phyloP scores from a whole-genome alignment of 2,329 filamentous ascomycete genomes.

The Fusarium sp. region DNA sequence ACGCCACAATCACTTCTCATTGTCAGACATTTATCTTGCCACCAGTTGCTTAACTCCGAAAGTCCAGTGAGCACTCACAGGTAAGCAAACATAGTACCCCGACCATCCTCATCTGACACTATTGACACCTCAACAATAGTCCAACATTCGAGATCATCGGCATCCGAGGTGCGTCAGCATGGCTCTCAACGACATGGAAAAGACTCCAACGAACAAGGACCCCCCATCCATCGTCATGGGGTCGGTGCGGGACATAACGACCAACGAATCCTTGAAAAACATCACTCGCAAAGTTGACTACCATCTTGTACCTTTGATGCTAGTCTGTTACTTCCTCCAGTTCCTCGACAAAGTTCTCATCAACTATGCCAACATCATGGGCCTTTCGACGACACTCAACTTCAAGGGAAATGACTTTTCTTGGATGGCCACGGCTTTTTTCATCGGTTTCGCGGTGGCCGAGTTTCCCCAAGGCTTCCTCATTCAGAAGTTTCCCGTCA shows the following conservation, averaged over 20 bases:
- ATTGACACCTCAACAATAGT: background rate
- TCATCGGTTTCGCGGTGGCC: conserved; percentile 46
- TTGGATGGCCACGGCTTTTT: conserved; percentile 49
- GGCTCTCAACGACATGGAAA: conserved; percentile 5
- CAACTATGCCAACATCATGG: conserved; percentile 48
- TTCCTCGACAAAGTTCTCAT: conserved; percentile 47
- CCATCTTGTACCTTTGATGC: conserved; percentile 44
- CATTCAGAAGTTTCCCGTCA: conserved; percentile 50
- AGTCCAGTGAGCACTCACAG: background rate
- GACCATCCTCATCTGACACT: background rate
- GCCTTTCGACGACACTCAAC: conserved; percentile 45
- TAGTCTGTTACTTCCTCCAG: conserved; percentile 44
- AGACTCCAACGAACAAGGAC: background rate
- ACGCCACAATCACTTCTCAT: background rate
- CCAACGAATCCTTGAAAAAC: conserved; percentile 1
- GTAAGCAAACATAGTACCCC: background rate
- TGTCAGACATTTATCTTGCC: background rate
- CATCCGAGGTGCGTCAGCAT: background rate
- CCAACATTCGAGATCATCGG: background rate
- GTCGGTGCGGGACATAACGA: background rate
- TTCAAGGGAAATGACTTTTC: conserved; percentile 49
- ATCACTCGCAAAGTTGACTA: conserved; percentile 44
- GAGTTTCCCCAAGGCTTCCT: conserved; percentile 48
- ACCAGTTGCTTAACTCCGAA: background rate
- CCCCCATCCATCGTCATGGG: conserved; percentile 1